Conservation (phyloP, 305 asterid genomes). For the Rubia tinctorum region DNA sequence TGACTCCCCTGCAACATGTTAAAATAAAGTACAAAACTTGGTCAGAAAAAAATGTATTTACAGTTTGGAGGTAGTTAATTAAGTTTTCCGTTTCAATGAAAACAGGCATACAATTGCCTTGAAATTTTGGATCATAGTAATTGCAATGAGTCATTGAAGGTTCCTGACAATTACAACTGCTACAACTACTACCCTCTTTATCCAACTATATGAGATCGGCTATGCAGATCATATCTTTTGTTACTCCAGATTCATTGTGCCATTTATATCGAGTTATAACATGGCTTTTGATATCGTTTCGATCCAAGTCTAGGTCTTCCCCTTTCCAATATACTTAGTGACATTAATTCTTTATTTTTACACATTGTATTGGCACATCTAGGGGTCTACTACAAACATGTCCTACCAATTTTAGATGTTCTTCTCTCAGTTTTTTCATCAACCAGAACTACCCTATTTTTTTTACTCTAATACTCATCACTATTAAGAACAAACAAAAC, state of each 20-base stretch:
- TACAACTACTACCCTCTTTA: background rate
- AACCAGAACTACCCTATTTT: background rate
- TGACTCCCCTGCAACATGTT: conserved; percentile 64
- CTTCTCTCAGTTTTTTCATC: background rate
- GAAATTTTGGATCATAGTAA: background rate
- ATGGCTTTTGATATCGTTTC: too few species aligned
- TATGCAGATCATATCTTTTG: background rate
- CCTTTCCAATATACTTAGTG: background rate
- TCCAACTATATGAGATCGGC: background rate
- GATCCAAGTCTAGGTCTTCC: too few species aligned
- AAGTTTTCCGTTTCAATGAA: background rate
- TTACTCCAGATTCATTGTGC: background rate
- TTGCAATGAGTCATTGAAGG: background rate
- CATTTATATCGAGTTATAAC: background rate
- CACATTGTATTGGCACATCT: background rate
- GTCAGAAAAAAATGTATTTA: background rate
- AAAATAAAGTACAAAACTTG: background rate
- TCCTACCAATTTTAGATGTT: background rate
- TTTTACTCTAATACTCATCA: background rate
- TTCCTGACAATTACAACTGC: background rate
- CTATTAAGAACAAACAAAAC: too few species aligned
- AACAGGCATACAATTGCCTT: background rate
- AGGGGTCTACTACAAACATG: background rate
- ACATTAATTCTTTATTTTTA: too few species aligned
- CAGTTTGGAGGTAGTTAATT: background rate